Percentiles rank a stretch among this genome's conserved stretches.
Evolutionary conservation across 495 filamentous ascomycete species (phyloP).

Genomic region (Sabuloglossum arenarium): DNA sequence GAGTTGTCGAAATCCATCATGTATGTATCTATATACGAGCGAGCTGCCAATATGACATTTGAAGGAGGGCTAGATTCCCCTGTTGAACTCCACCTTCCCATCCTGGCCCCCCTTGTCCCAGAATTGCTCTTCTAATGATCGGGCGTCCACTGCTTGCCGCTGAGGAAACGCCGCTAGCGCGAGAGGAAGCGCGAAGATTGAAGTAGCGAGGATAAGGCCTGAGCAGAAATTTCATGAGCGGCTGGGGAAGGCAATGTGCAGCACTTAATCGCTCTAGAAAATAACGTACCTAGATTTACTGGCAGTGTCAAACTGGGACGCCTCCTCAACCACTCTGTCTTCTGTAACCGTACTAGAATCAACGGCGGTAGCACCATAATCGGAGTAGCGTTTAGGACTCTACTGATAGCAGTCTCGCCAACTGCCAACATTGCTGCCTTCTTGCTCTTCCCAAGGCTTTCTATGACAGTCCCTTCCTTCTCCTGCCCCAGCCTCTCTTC

Average conservation of each 20-base stretch:
- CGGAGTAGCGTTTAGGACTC: slow-evolving; percentile 81
- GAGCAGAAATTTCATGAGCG: neutral
- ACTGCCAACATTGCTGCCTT: slow-evolving; percentile 78
- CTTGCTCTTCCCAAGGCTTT: slow-evolving; percentile 63
- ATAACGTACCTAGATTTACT: slow-evolving; percentile 46
- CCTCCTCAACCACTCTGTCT: slow-evolving; percentile 47
- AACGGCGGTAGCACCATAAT: slow-evolving; percentile 92
- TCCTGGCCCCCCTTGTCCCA: slow-evolving; percentile 48
- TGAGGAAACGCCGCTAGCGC: slow-evolving; percentile 86
- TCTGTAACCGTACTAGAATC: slow-evolving; percentile 62
- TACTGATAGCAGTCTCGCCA: slow-evolving; percentile 68
- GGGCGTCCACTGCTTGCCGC: slow-evolving; percentile 54
- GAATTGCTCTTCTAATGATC: slow-evolving; percentile 64
- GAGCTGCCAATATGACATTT: neutral
- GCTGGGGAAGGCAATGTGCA: neutral
- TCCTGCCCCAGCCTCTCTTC: slow-evolving; percentile 32
- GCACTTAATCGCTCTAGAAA: neutral
- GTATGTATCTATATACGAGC: neutral
- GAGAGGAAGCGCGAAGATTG: slow-evolving; percentile 63
- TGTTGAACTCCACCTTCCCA: slow-evolving; percentile 74
- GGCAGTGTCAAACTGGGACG: slow-evolving; percentile 53
- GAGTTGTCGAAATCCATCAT: too few species aligned
- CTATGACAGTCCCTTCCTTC: slow-evolving; percentile 34
- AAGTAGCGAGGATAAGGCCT: slow-evolving; percentile 57
- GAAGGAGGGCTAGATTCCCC: slow-evolving; percentile 42